Evolutionary conservation across 306 rosid genomes (phyloP).

Genomic region (Adenanthera pavonina): DNA sequence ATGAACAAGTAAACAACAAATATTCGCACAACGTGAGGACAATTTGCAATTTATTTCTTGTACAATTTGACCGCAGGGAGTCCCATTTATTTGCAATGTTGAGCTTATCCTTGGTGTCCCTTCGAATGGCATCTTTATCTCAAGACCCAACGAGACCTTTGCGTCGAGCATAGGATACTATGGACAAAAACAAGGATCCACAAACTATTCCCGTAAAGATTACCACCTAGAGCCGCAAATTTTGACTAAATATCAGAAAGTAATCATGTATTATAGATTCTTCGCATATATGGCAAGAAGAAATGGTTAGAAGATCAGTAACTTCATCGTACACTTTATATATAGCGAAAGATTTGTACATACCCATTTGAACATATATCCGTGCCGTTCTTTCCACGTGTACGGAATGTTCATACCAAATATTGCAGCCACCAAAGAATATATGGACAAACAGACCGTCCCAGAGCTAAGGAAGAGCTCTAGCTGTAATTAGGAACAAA

Average conservation of each 20-base stretch:
- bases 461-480: constrained; percentile 83
- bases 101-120: constrained; percentile 18
- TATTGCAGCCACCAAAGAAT: constrained; percentile 80
- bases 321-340: not conserved
- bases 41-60: constrained; percentile 13
- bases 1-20: not conserved
- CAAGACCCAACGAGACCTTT: constrained; percentile 93
- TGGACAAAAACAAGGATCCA: constrained; percentile 59
- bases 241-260: constrained; percentile 18
- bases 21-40: not conserved
- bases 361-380: constrained; percentile 81
- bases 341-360: constrained; percentile 10
- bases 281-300: not conserved
- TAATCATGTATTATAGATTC: not conserved
- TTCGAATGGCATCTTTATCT: constrained; percentile 36
- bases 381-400: constrained; percentile 66
- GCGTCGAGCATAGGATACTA: constrained; percentile 80
- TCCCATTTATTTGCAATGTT: constrained; percentile 2
- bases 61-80: not conserved
- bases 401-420: constrained; percentile 90
- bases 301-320: constrained; percentile 9
- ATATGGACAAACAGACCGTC: constrained; percentile 70
- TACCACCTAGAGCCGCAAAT: constrained; percentile 66
- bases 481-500: constrained; percentile 52
- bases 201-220: constrained; percentile 63